phyloP scores from a whole-genome alignment of 768 basidiomycete genomes.

The Mycena vulgaris region DNA sequence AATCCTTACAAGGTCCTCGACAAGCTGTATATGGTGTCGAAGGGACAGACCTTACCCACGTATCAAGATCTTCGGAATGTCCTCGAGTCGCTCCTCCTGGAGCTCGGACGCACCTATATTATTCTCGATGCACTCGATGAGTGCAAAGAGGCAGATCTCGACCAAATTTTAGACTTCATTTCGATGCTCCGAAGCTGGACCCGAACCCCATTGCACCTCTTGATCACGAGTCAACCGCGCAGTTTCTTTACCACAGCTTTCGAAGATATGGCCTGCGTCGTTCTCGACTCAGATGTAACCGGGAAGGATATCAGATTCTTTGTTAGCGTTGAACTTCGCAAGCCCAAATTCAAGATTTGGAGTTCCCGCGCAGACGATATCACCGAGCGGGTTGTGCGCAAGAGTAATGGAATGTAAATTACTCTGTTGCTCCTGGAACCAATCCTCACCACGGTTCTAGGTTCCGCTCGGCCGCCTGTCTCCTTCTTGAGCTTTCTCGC shows the following conservation, averaged over 20 bases:
- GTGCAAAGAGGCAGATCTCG: neutral
- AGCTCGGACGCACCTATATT: neutral
- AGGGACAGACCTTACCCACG: no score
- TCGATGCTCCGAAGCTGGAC: neutral
- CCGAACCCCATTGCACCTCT: neutral
- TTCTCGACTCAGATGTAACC: neutral
- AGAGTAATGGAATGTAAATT: constrained; percentile 6
- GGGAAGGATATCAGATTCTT: constrained; percentile 1
- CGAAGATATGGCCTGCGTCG: neutral
- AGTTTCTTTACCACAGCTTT: neutral
- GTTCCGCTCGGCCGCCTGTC: no score
- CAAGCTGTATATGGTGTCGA: no score
- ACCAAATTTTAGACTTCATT: neutral
- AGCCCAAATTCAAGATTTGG: neutral
- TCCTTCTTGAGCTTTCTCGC: no score
- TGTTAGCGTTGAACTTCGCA: neutral
- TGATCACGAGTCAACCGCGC: constrained; percentile 18
- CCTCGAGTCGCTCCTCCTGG: neutral
- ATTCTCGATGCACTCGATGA: no score
- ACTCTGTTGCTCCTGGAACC: no score
- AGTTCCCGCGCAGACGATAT: neutral
- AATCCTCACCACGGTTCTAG: no score
- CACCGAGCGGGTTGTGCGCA: neutral
- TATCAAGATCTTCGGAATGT: neutral
- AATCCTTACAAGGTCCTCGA: no score